Percentiles rank a stretch among this genome's conserved stretches.
These are phyloP conservation scores for Clonostachys sp. DNA, from an alignment of 2,329 filamentous ascomycete species.

Conservation along the genomic window DNA sequence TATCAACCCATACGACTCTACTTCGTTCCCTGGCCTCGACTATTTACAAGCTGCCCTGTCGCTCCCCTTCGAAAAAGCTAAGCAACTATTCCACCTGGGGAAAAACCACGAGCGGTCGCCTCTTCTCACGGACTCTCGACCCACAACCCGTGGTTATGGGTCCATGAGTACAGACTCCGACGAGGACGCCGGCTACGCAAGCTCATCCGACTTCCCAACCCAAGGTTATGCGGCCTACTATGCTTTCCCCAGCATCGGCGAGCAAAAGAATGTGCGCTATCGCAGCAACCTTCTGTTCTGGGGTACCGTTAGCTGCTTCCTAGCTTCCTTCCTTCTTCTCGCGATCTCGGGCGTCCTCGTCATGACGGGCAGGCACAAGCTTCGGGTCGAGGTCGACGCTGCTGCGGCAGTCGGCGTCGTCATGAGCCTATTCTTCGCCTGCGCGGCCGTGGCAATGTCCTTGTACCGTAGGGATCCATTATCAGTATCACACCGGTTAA, in stretches of 20 bases:
- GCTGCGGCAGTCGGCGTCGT: conserved; percentile 68
- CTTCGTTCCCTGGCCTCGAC: conserved; percentile 58
- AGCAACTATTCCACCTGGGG: conserved; percentile 37
- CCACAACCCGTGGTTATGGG: conserved; percentile 20
- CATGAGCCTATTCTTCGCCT: conserved; percentile 59
- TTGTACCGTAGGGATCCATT: conserved; percentile 44
- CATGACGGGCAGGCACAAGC: conserved; percentile 61
- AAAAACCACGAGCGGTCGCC: conserved; percentile 17
- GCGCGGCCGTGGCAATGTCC: conserved; percentile 55
- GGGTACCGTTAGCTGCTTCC: conserved; percentile 48
- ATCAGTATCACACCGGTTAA: conserved; percentile 33
- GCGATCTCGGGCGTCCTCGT: conserved; percentile 62
- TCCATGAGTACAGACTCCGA: conserved; percentile 32
- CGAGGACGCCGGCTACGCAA: conserved; percentile 46
- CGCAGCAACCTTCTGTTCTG: conserved; percentile 52
- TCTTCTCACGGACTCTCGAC: conserved; percentile 14
- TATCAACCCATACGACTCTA: conserved; percentile 62
- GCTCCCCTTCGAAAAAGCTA: conserved; percentile 45
- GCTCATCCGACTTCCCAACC: conserved; percentile 43
- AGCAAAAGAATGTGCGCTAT: conserved; percentile 43
- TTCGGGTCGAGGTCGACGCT: conserved; percentile 67
- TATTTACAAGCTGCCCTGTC: conserved; percentile 50
- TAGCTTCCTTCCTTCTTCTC: conserved; percentile 58
- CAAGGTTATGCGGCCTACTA: conserved; percentile 50
- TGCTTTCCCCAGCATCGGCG: conserved; percentile 45